Percentiles rank a stretch among this genome's conserved stretches.
These are phyloP conservation scores for Ophiostoma piceae DNA, from an alignment of 2,329 filamentous ascomycete species.

Conservation along the genomic window DNA sequence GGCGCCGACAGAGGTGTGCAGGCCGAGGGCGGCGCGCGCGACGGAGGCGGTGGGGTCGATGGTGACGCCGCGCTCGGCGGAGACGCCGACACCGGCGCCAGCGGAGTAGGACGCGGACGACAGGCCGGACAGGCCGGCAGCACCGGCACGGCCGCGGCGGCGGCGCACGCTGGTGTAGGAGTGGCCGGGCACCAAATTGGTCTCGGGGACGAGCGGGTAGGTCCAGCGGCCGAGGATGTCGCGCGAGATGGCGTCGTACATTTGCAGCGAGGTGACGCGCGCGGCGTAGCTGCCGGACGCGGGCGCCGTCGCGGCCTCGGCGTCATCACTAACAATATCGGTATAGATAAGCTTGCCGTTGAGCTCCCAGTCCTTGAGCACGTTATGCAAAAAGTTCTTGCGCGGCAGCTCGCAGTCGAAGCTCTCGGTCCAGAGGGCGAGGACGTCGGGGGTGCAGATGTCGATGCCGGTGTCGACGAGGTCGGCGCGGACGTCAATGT, in stretches of 20 bases:
- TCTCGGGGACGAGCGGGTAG: conserved; percentile 83
- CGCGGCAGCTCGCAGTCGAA: conserved; percentile 77
- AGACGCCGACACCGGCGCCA: conserved; percentile 46
- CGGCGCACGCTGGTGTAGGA: conserved; percentile 66
- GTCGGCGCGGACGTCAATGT: conserved; percentile 80
- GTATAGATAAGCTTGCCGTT: conserved; percentile 97
- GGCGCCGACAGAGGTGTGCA: conserved; percentile 68
- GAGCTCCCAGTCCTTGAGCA: conserved; percentile 92
- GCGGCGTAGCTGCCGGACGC: conserved; percentile 62
- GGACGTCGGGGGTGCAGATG: conserved; percentile 92
- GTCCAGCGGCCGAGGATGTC: conserved; percentile 86
- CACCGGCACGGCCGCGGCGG: conserved; percentile 9
- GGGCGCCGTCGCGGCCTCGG: not conserved
- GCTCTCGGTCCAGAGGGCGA: conserved; percentile 93
- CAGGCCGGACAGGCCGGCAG: not conserved
- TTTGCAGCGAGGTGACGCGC: conserved; percentile 75
- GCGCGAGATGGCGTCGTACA: conserved; percentile 82
- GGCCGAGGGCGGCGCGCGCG: conserved; percentile 68
- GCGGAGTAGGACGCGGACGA: not conserved
- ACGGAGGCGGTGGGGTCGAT: conserved; percentile 68
- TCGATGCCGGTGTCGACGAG: conserved; percentile 92
- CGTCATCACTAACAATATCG: conserved; percentile 66
- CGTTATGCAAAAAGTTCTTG: conserved; percentile 72
- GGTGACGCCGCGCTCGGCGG: conserved; percentile 72
- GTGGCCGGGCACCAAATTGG: conserved; percentile 73